Percentiles rank a stretch among this genome's conserved stretches.
Conservation (phyloP, 2,329 filamentous ascomycete species). For the Cordyceps cateniannulata region DNA sequence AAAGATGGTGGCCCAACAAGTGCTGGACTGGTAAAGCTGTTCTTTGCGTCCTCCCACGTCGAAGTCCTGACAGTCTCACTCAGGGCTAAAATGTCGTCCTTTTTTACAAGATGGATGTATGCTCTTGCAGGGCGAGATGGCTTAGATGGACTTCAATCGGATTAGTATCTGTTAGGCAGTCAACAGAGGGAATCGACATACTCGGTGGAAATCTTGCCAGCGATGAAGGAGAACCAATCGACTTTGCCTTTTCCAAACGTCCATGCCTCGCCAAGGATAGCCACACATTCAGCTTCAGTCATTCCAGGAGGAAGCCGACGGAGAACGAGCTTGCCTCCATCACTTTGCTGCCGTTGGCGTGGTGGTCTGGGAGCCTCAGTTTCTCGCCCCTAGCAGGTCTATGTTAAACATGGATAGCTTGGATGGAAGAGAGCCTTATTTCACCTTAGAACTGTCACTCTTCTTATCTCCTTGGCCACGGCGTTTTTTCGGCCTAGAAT, state of each 20-base stretch:
- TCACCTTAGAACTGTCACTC: conserved; percentile 24
- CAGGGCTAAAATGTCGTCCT: conserved; percentile 59
- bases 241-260: conserved; percentile 71
- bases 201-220: conserved; percentile 76
- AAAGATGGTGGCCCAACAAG: conserved; percentile 73
- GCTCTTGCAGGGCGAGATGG: conserved; percentile 73
- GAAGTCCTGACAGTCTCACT: conserved; percentile 62
- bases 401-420: not conserved
- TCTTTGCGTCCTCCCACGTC: conserved; percentile 75
- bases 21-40: conserved; percentile 62
- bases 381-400: not conserved
- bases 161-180: not conserved
- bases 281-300: conserved; percentile 70
- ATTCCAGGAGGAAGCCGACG: conserved; percentile 81
- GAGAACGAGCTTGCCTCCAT: conserved; percentile 77
- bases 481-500: conserved; percentile 20
- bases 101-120: conserved; percentile 74
- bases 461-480: conserved; percentile 24
- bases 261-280: conserved; percentile 73
- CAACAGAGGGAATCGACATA: conserved; percentile 37
- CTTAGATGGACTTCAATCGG: conserved; percentile 62
- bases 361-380: conserved; percentile 29
- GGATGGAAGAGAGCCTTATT: not conserved
- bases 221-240: conserved; percentile 68
- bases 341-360: conserved; percentile 44